phyloP scores from a whole-genome alignment of 139 green algal species.

The Coccomyxa sp. region DNA sequence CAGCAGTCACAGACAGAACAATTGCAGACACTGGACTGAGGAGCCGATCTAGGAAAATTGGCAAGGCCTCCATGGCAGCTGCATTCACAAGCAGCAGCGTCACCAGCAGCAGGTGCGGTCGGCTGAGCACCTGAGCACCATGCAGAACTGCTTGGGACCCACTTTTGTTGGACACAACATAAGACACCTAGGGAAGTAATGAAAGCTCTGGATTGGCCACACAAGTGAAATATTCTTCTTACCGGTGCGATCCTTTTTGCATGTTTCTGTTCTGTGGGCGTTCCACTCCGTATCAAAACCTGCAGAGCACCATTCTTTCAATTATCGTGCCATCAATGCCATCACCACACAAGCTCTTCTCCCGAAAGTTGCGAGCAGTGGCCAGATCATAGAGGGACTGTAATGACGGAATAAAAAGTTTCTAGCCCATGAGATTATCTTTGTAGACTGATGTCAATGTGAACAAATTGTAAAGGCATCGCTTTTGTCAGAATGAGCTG shows the following conservation, averaged over 20 bases:
- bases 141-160: neutral
- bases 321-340: neutral
- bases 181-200: neutral
- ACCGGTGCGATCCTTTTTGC: constrained; percentile 24
- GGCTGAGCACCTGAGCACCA: constrained; percentile 29
- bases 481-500: neutral
- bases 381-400: too few relatives aligned
- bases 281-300: constrained; percentile 43
- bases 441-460: neutral
- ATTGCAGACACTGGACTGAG: constrained; percentile 52
- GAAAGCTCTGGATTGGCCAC: neutral
- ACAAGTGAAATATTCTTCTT: too few relatives aligned
- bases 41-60: constrained; percentile 64
- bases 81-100: constrained; percentile 63
- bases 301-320: constrained; percentile 6
- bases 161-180: neutral
- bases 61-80: constrained; percentile 52
- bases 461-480: neutral
- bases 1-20: constrained; percentile 47
- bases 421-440: neutral
- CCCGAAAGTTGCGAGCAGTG: neutral
- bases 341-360: neutral
- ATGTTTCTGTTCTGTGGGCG: constrained; percentile 23
- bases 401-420: neutral
- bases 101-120: constrained; percentile 52